Evolutionary conservation across 1,139 yeast species (phyloP), one percentile per base, ranked within the genome.

Genomic region (Pichia sp.): DNA sequence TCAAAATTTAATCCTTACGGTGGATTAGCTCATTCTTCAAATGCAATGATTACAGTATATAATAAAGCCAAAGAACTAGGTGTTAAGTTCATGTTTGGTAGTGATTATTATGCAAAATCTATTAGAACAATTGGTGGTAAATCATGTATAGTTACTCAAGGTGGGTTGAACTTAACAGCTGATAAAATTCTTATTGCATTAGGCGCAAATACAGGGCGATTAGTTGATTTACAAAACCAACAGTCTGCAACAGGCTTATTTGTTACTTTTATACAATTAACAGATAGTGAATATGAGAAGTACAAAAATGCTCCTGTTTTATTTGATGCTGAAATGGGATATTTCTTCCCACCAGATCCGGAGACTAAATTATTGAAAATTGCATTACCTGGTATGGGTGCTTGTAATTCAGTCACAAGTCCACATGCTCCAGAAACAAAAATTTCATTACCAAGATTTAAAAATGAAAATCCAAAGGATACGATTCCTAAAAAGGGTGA

Each of bases 231-330:
- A 42, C 56, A 63, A 27, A 57, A 57, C 13, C 73, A 68, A 47
- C 68, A 66, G 44, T 48, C 63, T 4, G 71, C 73, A n/a, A 64
- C 68, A 3, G 71, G 69, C 6, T 56, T 67, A 44, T 68, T 68
- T 54, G 69, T 69, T n/a, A 62, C 68, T 6, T 71, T 68, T 47
- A 64, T 69, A 22, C 48, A 57, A 47, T 50, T 69, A 34, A 62
- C 65, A 2, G 55, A 54, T 5, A 51, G 54, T 23, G 71, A 68
- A 50, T 66, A 54, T 46, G 58, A 36, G 24, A 16, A 34, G 25
- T 41, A 4, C 20, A 37, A 37, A 7, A 23, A 24, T 15, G 15
- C 29, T 37, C 25, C 26, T 24, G 25, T 35, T 20, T 35, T 35
- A 20, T 35, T 35, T 35, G 38, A 35, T 22, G 25, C 16, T 12